Conservation (phyloP, 257 asterid genomes). For the Rehmannia glutinosa region DNA sequence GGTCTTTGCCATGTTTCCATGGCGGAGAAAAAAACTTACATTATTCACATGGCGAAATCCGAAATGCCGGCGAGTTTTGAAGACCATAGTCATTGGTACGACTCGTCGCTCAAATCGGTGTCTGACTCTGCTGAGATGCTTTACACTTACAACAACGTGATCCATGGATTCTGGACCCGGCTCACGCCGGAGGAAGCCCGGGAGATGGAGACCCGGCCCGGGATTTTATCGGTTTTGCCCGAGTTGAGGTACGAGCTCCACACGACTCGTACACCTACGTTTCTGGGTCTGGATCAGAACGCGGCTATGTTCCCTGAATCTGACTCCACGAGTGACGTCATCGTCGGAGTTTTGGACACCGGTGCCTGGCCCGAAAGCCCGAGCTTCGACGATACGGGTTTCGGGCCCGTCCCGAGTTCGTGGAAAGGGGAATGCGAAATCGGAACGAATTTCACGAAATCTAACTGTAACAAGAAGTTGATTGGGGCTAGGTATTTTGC, state of each 20-base stretch:
- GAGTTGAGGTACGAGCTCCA: slow-evolving; percentile 72
- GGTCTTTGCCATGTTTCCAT: slow-evolving; percentile 16
- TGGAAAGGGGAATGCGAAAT: slow-evolving; percentile 83
- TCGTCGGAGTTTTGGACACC: slow-evolving; percentile 76
- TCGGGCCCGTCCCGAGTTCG: slow-evolving; percentile 56
- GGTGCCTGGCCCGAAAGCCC: slow-evolving; percentile 96
- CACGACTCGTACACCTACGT: slow-evolving; percentile 83
- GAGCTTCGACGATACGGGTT: slow-evolving; percentile 68
- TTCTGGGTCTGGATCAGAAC: slow-evolving; percentile 65
- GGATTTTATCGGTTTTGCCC: slow-evolving; percentile 56
- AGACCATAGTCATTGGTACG: slow-evolving; percentile 67
- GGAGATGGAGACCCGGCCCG: slow-evolving; percentile 46
- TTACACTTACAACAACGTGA: slow-evolving; percentile 55
- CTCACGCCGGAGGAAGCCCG: slow-evolving; percentile 53
- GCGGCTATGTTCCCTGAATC: slow-evolving; percentile 60
- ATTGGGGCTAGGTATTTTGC: slow-evolving; percentile 78
- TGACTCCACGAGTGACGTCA: slow-evolving; percentile 46
- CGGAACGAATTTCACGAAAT: slow-evolving; percentile 58
- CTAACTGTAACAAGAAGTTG: slow-evolving; percentile 60
- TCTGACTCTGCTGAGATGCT: slow-evolving; percentile 69
- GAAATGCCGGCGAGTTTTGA: slow-evolving; percentile 63
- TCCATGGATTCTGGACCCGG: slow-evolving; percentile 72
- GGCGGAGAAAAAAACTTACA: slow-evolving; percentile 48
- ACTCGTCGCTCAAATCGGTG: slow-evolving; percentile 66
- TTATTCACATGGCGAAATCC: slow-evolving; percentile 75